Evolutionary conservation across 2,329 filamentous ascomycete genomes (phyloP).

Genomic region (Geosmithia putterillii): DNA sequence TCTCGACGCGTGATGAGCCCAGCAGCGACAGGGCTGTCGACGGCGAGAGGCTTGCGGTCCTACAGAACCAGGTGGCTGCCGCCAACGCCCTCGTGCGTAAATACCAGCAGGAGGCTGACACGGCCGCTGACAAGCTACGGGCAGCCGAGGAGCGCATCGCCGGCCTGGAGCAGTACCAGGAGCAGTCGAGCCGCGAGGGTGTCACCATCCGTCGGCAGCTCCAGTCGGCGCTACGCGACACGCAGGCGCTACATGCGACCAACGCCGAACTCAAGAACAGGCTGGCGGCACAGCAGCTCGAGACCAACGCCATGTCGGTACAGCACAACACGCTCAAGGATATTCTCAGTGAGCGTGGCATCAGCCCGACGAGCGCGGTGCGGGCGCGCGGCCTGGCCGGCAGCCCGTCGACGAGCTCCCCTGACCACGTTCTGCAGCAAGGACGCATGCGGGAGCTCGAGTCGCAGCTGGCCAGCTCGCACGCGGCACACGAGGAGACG

Average conservation of each 20-base stretch:
- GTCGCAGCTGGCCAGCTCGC: conserved; percentile 66
- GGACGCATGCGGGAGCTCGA: conserved; percentile 75
- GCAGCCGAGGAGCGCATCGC: conserved; percentile 94
- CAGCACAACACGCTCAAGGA: conserved; percentile 92
- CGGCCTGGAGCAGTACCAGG: conserved; percentile 90
- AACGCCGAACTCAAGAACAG: conserved; percentile 75
- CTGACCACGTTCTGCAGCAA: conserved; percentile 42
- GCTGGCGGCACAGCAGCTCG: conserved; percentile 75
- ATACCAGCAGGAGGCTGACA: conserved; percentile 80
- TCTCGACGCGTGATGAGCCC: conserved; percentile 41
- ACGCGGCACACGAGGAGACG: conserved; percentile 75
- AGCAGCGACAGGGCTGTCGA: conserved; percentile 33
- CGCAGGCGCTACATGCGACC: conserved; percentile 66
- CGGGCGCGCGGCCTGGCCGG: conserved; percentile 61
- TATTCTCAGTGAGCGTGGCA: conserved; percentile 77
- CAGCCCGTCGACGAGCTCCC: conserved; percentile 59
- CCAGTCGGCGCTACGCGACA: conserved; percentile 71
- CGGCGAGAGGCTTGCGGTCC: conserved; percentile 54
- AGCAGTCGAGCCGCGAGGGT: conserved; percentile 89
- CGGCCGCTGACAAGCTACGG: conserved; percentile 76
- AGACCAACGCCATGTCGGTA: conserved; percentile 85
- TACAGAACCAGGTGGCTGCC: conserved; percentile 68
- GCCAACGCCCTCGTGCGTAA: conserved; percentile 74
- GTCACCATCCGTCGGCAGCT: conserved; percentile 82
- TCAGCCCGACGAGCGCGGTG: conserved; percentile 62